Evolutionary conservation across 1,139 yeast genomes (phyloP), one percentile per base, ranked within the genome.

Genomic region (Hansenula lynferdii): DNA sequence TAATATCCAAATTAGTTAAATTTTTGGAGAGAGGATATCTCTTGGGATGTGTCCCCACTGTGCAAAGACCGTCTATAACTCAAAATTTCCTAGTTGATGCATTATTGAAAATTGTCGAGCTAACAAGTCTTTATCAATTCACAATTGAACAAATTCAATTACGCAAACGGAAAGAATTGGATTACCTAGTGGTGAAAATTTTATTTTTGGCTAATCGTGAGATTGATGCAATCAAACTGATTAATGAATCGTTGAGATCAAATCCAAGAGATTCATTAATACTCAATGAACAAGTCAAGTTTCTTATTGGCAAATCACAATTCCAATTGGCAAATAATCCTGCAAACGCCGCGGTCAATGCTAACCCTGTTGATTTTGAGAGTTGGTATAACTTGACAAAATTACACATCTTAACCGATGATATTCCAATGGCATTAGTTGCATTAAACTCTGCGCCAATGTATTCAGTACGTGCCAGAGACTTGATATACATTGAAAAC

Each of bases 361-460:
- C 90, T 1, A 75, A 90, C 1, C 96, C 97, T 0, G 80, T 94
- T 2, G 95, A 85, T 55, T 90, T 86, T 60, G 72, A 74, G 44
- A 70, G 94, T 6, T 92, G 97, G 98, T 77, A 83, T 15, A 66
- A 72, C 43, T 65, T 92, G 36, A 86, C 87, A 3, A 72, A 75
- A 52, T 80, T 82, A 11, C 85, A 90, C 56, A 82, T 90, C 30
- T 67, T 79, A 39, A 65, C 73, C 45, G 80, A 76, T 39, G 87
- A 87, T 57, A 84, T 75, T 51, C 80, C 78, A 44, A 79, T 75
- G 53, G 97, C 97, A 0, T 68, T 92, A 43, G 63, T 86, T 37
- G 80, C 96, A 0, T 70, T 92, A 49, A 92, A 92, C 57, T 85
- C 96, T 7, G 83, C 96, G 57, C 97, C 97, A 9, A 85, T 85